Evolutionary conservation across 176 grass and related monocot genomes (phyloP).

Genomic region (Luzula sylvatica): DNA sequence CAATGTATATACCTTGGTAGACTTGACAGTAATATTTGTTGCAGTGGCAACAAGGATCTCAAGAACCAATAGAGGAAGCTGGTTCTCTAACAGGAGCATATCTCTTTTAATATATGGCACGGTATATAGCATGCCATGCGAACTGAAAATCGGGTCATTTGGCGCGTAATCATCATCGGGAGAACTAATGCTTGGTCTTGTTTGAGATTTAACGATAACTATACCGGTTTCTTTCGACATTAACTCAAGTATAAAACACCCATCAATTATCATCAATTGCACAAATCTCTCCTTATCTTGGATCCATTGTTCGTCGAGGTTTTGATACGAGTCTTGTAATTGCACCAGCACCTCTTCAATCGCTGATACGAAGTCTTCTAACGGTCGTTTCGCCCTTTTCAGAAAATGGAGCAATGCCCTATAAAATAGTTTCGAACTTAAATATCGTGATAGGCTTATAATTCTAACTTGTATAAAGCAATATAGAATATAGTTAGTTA

Average conservation of each 20-base stretch:
- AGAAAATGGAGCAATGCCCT: constrained; percentile 63
- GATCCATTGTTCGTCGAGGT: constrained; percentile 27
- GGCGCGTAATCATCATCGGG: constrained; percentile 30
- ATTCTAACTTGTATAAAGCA: background rate
- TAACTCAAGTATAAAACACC: constrained; percentile 73
- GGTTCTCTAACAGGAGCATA: constrained; percentile 86
- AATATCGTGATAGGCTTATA: background rate
- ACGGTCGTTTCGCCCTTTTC: constrained; percentile 17
- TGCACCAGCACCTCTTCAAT: constrained; percentile 20
- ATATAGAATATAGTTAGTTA: background rate
- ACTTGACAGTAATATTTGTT: background rate
- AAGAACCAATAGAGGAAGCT: constrained; percentile 52
- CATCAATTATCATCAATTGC: constrained; percentile 61
- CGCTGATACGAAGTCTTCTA: constrained; percentile 28
- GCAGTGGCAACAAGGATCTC: constrained; percentile 36
- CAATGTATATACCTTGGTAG: constrained; percentile 3
- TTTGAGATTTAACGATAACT: background rate
- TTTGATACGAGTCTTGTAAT: constrained; percentile 39
- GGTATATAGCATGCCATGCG: constrained; percentile 52
- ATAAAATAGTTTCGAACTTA: background rate
- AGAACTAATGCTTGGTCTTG: background rate
- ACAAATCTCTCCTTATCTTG: constrained; percentile 26
- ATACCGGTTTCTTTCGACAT: constrained; percentile 21
- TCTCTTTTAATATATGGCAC: constrained; percentile 59
- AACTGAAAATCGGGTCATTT: constrained; percentile 77